Base-by-base conservation (phyloP, 352 stramenopile genomes). In the Thraustochytrium striatum region DNA sequence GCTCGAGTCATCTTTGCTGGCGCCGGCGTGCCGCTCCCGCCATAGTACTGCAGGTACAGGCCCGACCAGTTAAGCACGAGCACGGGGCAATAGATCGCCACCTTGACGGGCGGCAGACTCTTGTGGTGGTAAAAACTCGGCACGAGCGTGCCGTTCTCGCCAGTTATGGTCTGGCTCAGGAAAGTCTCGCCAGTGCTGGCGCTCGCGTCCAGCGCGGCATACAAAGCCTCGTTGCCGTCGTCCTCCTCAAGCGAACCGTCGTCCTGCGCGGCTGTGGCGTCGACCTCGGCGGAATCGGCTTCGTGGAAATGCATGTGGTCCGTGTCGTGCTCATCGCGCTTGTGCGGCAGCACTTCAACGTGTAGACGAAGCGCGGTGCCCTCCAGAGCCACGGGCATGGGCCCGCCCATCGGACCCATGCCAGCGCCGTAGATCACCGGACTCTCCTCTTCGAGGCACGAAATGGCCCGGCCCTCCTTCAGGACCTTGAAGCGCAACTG, bases 31-130 rank as follows among this genome's bases (percentile, higher is more conserved):
- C n/a, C n/a, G n/a, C n/a, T n/a, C n/a, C n/a, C n/a, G n/a, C n/a
- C n/a, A n/a, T n/a, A n/a, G 33, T 38, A 62, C 9, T 9, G 9
- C 7, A 79, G 57, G 3, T n/a, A 28, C 52, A 79, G 69, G 1
- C 69, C 69, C 13, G 69, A 72, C 69, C 69, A 79, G 50, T 79
- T 79, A 5, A 79, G 53, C 7, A 79, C 69, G 13, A 79, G 69
- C 7, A 79, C 57, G 13, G 9, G 50, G 57, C 69, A 79, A 28
- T 55, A 79, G 11, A 79, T 16, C 44, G 72, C 39, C 5, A 79
- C 69, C 2, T 36, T 30, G 1, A 79, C 35, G 35, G 69, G 69
- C 9, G 57, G 38, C 9, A 69, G n/a, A 35, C 69, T 61, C 53
- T 38, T 38, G 5, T 30, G 33, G 8, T 50, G 69, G 21, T 38